Conservation (phyloP, 345 rosid genomes). For the Eucalyptus globulus region DNA sequence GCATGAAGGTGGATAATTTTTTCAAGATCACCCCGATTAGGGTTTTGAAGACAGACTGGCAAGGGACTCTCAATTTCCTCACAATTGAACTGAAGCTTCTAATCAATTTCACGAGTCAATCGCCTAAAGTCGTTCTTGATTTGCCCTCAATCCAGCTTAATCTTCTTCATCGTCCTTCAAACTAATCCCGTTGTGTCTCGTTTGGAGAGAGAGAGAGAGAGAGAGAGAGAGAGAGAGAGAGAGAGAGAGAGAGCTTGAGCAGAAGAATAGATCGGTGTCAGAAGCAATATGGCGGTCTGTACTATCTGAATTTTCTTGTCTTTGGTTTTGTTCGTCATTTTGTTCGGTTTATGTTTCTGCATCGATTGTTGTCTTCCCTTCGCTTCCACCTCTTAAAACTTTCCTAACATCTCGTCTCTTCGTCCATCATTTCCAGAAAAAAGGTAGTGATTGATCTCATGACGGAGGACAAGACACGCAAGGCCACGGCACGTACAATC, state of each 20-base stretch:
- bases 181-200: too few species aligned
- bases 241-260: not conserved
- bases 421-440: not conserved
- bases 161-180: too few species aligned
- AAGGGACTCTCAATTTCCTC: not conserved
- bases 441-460: not conserved
- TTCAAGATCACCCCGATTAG: not conserved
- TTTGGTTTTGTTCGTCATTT: not conserved
- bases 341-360: not conserved
- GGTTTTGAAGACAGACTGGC: not conserved
- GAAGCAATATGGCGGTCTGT: not conserved
- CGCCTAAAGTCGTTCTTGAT: not conserved
- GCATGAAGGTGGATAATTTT: not conserved
- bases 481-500: not conserved
- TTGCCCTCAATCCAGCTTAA: not conserved
- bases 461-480: not conserved
- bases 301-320: not conserved
- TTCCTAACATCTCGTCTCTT: not conserved
- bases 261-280: not conserved
- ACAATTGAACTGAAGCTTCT: not conserved
- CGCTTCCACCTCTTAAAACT: not conserved
- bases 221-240: too few species aligned
- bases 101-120: not conserved
- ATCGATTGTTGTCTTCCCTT: not conserved
- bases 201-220: not conserved